Conservation (phyloP, 192 early-diverging fungal species). For the Gonapodya sp. region DNA sequence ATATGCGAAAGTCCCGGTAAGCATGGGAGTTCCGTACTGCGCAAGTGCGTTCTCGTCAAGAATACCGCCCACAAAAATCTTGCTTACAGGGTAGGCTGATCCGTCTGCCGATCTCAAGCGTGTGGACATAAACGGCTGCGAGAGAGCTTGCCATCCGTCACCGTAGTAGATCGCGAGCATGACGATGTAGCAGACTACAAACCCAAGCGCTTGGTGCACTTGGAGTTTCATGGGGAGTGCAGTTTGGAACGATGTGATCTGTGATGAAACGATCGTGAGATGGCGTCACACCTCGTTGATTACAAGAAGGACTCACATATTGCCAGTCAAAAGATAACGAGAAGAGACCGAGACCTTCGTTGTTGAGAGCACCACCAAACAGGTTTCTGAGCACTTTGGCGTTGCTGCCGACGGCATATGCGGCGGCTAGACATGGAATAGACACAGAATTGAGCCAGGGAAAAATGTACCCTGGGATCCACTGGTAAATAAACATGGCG, state of each 20-base stretch:
- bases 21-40: neutral
- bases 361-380: slow-evolving; percentile 27
- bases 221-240: neutral
- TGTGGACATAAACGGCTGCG: neutral
- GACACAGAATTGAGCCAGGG: slow-evolving; percentile 22
- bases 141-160: neutral
- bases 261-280: neutral
- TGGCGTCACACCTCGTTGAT: neutral
- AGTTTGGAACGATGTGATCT: neutral
- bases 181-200: neutral
- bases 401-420: slow-evolving; percentile 8
- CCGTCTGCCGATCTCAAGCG: neutral
- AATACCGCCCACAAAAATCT: neutral
- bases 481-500: slow-evolving; percentile 28
- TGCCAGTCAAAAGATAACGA: slow-evolving; percentile 35
- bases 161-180: neutral
- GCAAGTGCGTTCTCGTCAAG: neutral
- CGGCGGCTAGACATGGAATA: slow-evolving; percentile 25
- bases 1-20: neutral
- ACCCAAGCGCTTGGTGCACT: neutral
- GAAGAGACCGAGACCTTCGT: slow-evolving; percentile 33
- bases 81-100: neutral
- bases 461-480: slow-evolving; percentile 30
- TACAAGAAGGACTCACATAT: slow-evolving; percentile 28
- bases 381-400: slow-evolving; percentile 22